Percentiles rank a stretch among this genome's conserved stretches.
Conservation (phyloP, 345 rosid species). For the Citrus maxima region DNA sequence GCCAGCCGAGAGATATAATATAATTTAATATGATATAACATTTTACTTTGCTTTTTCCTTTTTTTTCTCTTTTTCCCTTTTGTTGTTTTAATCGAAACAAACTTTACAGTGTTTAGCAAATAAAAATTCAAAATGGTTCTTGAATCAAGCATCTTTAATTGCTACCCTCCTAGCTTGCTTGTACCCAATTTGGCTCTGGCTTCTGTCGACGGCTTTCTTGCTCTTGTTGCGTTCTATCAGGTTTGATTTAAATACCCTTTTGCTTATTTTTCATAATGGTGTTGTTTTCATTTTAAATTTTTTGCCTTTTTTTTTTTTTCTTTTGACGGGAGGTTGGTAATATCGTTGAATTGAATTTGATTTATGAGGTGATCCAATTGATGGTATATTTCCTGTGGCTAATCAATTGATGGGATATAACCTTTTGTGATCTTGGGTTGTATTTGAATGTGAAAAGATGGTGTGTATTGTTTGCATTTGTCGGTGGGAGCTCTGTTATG, state of each 20-base stretch:
- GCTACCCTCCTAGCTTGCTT: constrained; percentile 24
- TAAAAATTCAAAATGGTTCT: background rate
- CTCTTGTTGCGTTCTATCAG: constrained; percentile 38
- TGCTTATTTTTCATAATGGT: background rate
- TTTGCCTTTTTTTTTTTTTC: no score
- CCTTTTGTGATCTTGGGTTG: background rate
- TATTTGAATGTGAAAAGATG: background rate
- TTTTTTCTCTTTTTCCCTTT: no score
- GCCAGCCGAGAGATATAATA: background rate
- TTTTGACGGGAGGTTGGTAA: background rate
- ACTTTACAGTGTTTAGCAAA: background rate
- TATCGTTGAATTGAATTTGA: background rate
- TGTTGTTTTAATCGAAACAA: background rate
- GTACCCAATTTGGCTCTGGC: constrained; percentile 28
- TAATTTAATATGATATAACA: no score
- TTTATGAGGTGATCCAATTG: background rate
- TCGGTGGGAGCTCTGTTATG: background rate
- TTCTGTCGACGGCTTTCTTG: constrained; percentile 31
- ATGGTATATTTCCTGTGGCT: no score
- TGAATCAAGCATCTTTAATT: constrained; percentile 11
- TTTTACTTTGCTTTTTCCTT: no score
- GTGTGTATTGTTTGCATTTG: background rate
- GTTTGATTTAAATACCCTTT: constrained; percentile 13
- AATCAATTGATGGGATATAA: background rate
- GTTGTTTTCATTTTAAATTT: background rate